These are phyloP conservation scores for Zygosaccharomyces bisporus DNA, from an alignment of 805 yeast genomes.

Conservation along the genomic window DNA sequence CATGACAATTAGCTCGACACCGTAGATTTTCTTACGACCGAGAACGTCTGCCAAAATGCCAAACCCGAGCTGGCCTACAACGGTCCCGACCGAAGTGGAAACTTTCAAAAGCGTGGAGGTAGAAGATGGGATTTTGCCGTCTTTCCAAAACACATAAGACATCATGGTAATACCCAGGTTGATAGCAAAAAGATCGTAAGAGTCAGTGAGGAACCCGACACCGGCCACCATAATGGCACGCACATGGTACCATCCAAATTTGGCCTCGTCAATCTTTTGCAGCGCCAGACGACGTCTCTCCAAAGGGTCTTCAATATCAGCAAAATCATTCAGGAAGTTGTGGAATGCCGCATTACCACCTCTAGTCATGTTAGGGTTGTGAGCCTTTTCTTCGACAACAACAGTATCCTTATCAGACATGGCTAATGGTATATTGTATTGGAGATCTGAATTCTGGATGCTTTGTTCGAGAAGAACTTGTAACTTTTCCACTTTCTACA, in stretches of 20 bases:
- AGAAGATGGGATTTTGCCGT: conserved; percentile 57
- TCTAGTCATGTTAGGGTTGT: conserved; percentile 37
- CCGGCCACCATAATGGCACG: conserved; percentile 84
- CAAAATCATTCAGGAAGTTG: conserved; percentile 73
- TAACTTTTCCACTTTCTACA: background rate
- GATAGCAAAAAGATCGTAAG: conserved; percentile 89
- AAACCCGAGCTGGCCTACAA: conserved; percentile 82
- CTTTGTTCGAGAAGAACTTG: background rate
- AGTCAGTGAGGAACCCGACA: conserved; percentile 90
- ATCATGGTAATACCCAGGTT: conserved; percentile 79
- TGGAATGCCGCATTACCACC: conserved; percentile 90
- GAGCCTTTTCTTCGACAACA: conserved; percentile 21
- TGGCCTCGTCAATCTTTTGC: conserved; percentile 76
- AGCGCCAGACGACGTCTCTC: conserved; percentile 84
- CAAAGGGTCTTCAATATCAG: conserved; percentile 77
- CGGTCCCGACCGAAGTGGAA: conserved; percentile 91
- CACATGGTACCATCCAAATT: conserved; percentile 78
- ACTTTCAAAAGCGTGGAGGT: conserved; percentile 76
- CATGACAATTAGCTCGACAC: conserved; percentile 81
- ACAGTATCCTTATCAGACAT: conserved; percentile 5
- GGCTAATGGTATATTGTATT: background rate
- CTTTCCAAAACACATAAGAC: conserved; percentile 66
- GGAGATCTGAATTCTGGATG: background rate
- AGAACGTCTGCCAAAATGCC: conserved; percentile 77
- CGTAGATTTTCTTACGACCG: conserved; percentile 87